These are phyloP conservation scores for Herpetomonas muscarum DNA, from an alignment of 208 protist genomes.

Conservation along the genomic window DNA sequence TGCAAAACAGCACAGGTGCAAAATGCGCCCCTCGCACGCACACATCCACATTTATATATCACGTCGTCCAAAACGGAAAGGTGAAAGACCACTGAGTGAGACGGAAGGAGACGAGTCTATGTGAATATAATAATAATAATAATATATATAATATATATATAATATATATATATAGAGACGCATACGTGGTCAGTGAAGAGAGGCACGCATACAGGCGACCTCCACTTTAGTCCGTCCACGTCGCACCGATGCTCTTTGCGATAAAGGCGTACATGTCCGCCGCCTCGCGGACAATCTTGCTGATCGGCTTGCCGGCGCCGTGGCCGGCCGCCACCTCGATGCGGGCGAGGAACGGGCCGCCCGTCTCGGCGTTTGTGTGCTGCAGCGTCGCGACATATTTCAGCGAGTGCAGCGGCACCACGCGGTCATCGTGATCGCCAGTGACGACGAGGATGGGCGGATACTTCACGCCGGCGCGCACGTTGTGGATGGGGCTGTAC, in stretches of 20 bases:
- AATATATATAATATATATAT: no score
- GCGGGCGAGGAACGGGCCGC: slow-evolving; percentile 78
- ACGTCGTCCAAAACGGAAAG: slow-evolving; percentile 1
- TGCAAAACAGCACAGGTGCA: no score
- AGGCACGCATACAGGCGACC: no score
- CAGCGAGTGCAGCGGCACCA: slow-evolving; percentile 94
- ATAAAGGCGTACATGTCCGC: slow-evolving; percentile 93
- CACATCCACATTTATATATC: no score
- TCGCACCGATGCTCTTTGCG: slow-evolving; percentile 69
- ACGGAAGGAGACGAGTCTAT: background rate
- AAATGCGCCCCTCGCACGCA: no score
- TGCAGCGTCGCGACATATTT: slow-evolving; percentile 94
- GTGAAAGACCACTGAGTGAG: slow-evolving; percentile 4
- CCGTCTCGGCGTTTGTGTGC: slow-evolving; percentile 66
- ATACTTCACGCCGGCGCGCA: slow-evolving; percentile 70
- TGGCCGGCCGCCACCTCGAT: slow-evolving; percentile 86
- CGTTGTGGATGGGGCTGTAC: slow-evolving; percentile 95
- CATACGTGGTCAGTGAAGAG: no score
- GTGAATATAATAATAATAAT: background rate
- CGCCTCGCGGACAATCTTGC: slow-evolving; percentile 84
- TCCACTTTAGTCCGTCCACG: slow-evolving; percentile 61
- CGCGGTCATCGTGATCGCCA: slow-evolving; percentile 95
- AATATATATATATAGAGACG: no score
- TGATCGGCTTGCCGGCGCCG: slow-evolving; percentile 91
- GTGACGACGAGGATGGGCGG: slow-evolving; percentile 91